Conservation (phyloP, 73 alveolate species). For the Tetrahymena elliotti region DNA sequence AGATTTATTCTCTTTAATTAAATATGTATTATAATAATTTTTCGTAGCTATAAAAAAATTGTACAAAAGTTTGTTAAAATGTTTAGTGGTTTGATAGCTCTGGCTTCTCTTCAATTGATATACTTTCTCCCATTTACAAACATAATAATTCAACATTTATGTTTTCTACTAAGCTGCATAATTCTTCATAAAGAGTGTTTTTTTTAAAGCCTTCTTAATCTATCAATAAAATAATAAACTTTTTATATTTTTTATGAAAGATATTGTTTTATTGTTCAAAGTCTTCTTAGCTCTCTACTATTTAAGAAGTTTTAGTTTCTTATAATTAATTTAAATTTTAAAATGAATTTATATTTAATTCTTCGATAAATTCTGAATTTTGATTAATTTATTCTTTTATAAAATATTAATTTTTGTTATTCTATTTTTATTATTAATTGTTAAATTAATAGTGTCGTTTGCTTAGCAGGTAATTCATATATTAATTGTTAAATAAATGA, state of each 20-base stretch:
- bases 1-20: neutral
- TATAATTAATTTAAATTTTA: neutral
- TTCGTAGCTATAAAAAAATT: neutral
- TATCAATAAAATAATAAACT: neutral
- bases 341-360: neutral
- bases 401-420: neutral
- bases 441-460: neutral
- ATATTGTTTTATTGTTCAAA: neutral
- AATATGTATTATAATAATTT: neutral
- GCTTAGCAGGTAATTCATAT: neutral
- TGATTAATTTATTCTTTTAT: neutral
- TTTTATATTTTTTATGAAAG: neutral
- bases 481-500: neutral
- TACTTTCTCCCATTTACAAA: neutral
- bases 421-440: neutral
- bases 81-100: neutral
- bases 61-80: neutral
- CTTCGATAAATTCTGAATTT: neutral
- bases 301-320: neutral
- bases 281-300: neutral
- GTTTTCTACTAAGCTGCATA: neutral
- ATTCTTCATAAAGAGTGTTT: neutral
- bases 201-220: neutral
- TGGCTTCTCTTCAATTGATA: neutral
- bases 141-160: neutral